phyloP scores from a whole-genome alignment of 169 alveolate genomes.

The Blepharisma undulans region DNA sequence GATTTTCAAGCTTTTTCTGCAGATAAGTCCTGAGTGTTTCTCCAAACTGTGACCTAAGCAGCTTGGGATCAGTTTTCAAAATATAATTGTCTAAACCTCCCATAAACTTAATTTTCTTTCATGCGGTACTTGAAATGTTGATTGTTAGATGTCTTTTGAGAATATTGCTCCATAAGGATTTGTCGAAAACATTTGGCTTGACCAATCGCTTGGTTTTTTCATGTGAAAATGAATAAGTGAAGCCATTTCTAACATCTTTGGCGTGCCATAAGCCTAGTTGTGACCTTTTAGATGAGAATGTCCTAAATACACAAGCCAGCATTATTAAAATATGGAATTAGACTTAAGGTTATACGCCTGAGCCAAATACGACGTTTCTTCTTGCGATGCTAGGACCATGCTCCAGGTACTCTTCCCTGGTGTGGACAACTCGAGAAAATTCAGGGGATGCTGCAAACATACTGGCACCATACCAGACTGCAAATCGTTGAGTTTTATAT shows the following conservation, averaged over 20 bases:
- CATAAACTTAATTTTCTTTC: not conserved
- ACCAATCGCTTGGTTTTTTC: conserved; percentile 20
- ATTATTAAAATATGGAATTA: not conserved
- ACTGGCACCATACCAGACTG: conserved; percentile 99
- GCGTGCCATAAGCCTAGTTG: conserved; percentile 27
- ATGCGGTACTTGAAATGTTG: not conserved
- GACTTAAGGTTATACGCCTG: not conserved
- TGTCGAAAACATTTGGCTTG: conserved; percentile 32
- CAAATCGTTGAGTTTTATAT: conserved; percentile 97
- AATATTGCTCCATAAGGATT: conserved; percentile 4
- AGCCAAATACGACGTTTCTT: conserved; percentile 80
- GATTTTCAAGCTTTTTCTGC: conserved; percentile 15
- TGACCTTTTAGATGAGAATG: conserved; percentile 35
- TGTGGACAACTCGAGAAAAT: conserved; percentile 97
- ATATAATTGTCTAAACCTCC: conserved; percentile 32
- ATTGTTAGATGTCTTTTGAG: not conserved
- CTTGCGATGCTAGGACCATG: conserved; percentile 97
- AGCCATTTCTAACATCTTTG: conserved; percentile 20
- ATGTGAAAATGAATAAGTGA: conserved; percentile 27
- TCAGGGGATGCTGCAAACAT: conserved; percentile 94
- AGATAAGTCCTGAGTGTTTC: not conserved
- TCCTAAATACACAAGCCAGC: not conserved
- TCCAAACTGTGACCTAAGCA: conserved; percentile 2
- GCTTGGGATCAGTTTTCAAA: not conserved
- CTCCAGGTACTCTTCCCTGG: conserved; percentile 97